Conservation (phyloP, 108 stramenopile species). For the Nitzschia putrida region DNA sequence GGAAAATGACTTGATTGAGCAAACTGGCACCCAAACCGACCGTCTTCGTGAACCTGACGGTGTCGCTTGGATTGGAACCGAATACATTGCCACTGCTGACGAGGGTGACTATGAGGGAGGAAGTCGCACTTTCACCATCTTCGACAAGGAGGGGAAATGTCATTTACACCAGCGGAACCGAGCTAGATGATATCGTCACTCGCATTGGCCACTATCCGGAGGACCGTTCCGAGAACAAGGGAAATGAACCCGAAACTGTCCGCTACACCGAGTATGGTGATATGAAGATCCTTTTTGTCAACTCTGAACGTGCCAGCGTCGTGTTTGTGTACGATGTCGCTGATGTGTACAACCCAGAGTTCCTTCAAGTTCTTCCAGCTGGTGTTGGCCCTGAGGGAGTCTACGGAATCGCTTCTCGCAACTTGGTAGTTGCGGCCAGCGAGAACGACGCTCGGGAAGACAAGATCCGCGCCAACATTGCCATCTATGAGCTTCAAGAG, state of each 20-base stretch:
- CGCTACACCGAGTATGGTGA: constrained; percentile 35
- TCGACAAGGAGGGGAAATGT: constrained; percentile 45
- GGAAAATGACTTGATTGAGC: constrained; percentile 57
- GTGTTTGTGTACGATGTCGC: constrained; percentile 56
- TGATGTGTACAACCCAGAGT: constrained; percentile 36
- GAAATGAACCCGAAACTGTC: constrained; percentile 69
- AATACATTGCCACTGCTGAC: constrained; percentile 70
- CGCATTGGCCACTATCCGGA: constrained; percentile 72
- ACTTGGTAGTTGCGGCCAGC: constrained; percentile 52
- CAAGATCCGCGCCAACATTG: constrained; percentile 43
- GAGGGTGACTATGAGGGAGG: constrained; percentile 76
- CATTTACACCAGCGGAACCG: constrained; percentile 45
- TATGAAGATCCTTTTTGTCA: constrained; percentile 48
- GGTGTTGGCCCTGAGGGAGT: constrained; percentile 58
- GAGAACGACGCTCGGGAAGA: constrained; percentile 61
- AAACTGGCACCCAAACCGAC: constrained; percentile 22
- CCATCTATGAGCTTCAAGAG: constrained; percentile 41
- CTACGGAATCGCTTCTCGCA: constrained; percentile 36
- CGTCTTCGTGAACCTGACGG: constrained; percentile 68
- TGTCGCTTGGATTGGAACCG: constrained; percentile 60
- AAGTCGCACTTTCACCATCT: constrained; percentile 63
- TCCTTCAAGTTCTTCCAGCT: constrained; percentile 60
- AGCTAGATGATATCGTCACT: constrained; percentile 48
- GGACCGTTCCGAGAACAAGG: constrained; percentile 65
- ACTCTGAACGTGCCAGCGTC: constrained; percentile 58